phyloP scores from a whole-genome alignment of 2,329 filamentous ascomycete species.

The Fusarium acutatum region DNA sequence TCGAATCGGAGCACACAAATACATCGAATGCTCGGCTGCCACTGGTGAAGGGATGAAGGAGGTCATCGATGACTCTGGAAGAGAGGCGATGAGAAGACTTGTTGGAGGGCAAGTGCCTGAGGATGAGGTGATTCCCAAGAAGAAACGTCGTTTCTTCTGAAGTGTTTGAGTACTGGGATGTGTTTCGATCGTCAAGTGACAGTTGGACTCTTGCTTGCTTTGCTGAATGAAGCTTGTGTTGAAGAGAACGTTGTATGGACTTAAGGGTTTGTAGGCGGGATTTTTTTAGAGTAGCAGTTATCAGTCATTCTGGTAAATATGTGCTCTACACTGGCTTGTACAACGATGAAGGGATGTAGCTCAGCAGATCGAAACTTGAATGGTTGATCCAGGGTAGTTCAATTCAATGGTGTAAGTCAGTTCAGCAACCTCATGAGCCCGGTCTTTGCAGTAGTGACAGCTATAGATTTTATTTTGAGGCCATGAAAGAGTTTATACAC shows the following conservation, averaged over 20 bases:
- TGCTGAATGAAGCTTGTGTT: background rate
- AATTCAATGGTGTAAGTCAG: background rate
- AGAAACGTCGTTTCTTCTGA: constrained; percentile 32
- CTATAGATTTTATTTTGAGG: background rate
- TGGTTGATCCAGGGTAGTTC: background rate
- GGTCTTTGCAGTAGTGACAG: background rate
- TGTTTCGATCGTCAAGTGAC: background rate
- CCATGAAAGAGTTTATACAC: accelerated
- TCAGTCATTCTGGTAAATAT: background rate
- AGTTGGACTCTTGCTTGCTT: background rate
- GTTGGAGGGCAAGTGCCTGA: constrained; percentile 9
- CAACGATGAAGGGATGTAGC: background rate
- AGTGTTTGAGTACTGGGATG: background rate
- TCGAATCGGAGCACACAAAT: constrained; percentile 42
- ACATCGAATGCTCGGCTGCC: constrained; percentile 49
- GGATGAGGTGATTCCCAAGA: constrained; percentile 13
- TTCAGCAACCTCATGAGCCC: background rate
- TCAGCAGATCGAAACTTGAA: background rate
- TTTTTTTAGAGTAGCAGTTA: background rate
- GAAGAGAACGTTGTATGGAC: background rate
- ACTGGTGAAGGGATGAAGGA: constrained; percentile 47
- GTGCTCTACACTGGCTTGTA: background rate
- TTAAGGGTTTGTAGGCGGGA: background rate
- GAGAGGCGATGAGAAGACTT: constrained; percentile 36
- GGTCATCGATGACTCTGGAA: constrained; percentile 41